Evolutionary conservation across 768 basidiomycete genomes (phyloP), one percentile per base, ranked within the genome.

Genomic region (Mycena polygramma): DNA sequence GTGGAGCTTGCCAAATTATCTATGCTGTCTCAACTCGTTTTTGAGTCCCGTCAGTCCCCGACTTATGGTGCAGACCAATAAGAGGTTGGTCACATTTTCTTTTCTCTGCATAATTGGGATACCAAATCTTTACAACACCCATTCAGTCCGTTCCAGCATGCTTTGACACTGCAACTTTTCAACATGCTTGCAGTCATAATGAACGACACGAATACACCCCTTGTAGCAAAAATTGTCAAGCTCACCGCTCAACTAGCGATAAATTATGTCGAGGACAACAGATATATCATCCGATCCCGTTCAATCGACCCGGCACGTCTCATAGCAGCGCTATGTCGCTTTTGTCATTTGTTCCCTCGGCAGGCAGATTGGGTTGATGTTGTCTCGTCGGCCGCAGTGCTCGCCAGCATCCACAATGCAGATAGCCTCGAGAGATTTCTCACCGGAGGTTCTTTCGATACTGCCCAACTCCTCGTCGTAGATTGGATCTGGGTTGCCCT

Each of bases 11-110:
- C 2, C 55, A n/a, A 41, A 57, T 14, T 57, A 57, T 37, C 55
- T 57, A 36, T 57, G 55, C 55, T 57, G 55, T 24, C 4, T 57
- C 37, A 41, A 39, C n/a, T 39, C 37, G 7, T 57, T 39, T 41
- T 22, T 41, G 14, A n/a, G 37, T 8, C 55, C 55, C 1, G 24
- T 57, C 4, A 24, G 26, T 57, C 55, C 55, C 15, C 36, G 30
- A 4, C 1, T 57, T n/a, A 41, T 41, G 20, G 55, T 20, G 9
- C 20, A 24, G n/a, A 13, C 17, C 4, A n/a, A 39, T 57, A 57
- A 41, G 13, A 2, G 55, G 55, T 41, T 11, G n/a, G 37, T 57
- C 37, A 8, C 17, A 55, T 15, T 9, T 46, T 15, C 35, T 4
- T 55, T 17, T 19, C 7, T 37, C 35, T 1, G 39, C 35, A 17